Evolutionary conservation across 352 stramenopile species (phyloP), one percentile per base, ranked within the genome.

Genomic region (Globisporangium recalcitrans): DNA sequence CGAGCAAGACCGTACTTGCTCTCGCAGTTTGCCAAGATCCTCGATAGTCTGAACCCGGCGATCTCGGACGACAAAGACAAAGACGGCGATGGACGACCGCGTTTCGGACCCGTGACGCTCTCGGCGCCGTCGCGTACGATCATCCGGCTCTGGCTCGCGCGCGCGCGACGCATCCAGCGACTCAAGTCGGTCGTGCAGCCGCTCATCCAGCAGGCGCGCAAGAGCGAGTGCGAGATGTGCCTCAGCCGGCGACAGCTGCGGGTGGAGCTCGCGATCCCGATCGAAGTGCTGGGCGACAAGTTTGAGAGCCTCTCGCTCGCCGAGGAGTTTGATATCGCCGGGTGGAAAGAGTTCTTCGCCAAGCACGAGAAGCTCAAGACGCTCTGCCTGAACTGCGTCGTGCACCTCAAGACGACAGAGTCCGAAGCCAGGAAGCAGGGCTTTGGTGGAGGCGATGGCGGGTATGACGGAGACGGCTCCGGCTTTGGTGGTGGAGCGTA

Each of bases 281-380:
- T 99, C 32, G 87, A 97, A 66, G 79, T 97, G 13, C 84, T 99
- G 3, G 91, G 93, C 24, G 82, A 97, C 67, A 92, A 91, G 58
- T 99, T 98, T 64, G 86, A 96, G 34, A 83, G 85, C 38, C 78
- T 97, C 62, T 85, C 77, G 8, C 77, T 94, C 5, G 75, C 78
- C 1, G 88, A 95, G 31, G 93, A 98, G 61, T 97, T 99, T 59
- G 88, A 97, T 42, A 85, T 97, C 49, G 88, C 88, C 2, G 88
- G 91, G 7, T 99, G 95, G 91, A 98, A 98, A 68, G 83, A 83
- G 13, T 99, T 98, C 63, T 99, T 97, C 62, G 71, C 83, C 38
- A 85, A 95, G 72, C 85, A 98, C 67, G 87, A 98, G 70, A 82
- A 82, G 53, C 98, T 98, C 72, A 91, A 97, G 78, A 98, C 95